Evolutionary conservation across 192 early-diverging fungal species (phyloP).

Genomic region (Funneliformis mosseae): DNA sequence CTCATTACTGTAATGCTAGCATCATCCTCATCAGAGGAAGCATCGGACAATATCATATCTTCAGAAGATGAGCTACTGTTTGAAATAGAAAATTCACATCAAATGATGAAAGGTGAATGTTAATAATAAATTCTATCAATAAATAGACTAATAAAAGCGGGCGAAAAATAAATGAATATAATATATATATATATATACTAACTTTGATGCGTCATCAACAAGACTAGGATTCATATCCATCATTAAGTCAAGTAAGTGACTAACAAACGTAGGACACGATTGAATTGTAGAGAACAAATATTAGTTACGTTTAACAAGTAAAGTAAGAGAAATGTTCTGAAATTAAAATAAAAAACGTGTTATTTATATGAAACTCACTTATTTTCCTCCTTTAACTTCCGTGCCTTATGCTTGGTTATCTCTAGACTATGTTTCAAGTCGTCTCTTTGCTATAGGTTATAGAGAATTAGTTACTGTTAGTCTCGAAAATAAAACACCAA

Average conservation of each 20-base stretch:
- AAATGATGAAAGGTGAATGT: no score
- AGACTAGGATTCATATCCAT: constrained; percentile 34
- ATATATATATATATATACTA: background rate
- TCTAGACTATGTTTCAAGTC: constrained; percentile 31
- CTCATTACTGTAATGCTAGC: background rate
- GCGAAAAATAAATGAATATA: background rate
- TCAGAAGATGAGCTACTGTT: constrained; percentile 19
- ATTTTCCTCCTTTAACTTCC: constrained; percentile 31
- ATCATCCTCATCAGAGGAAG: constrained; percentile 24
- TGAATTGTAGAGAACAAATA: background rate
- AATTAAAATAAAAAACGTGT: background rate
- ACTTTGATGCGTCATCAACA: constrained; percentile 29
- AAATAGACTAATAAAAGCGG: background rate
- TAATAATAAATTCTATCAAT: no score
- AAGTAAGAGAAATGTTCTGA: background rate
- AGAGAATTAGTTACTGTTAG: background rate
- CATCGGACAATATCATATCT: constrained; percentile 20
- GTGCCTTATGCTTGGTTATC: constrained; percentile 18
- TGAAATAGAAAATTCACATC: no score
- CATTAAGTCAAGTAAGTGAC: constrained; percentile 32
- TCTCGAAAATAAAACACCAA: background rate
- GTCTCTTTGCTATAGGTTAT: constrained; percentile 24
- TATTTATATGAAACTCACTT: constrained; percentile 10
- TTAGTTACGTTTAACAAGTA: background rate
- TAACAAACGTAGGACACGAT: background rate